Base-by-base conservation (phyloP, 2,329 filamentous ascomycete genomes). In the Penicillium occitanis region DNA sequence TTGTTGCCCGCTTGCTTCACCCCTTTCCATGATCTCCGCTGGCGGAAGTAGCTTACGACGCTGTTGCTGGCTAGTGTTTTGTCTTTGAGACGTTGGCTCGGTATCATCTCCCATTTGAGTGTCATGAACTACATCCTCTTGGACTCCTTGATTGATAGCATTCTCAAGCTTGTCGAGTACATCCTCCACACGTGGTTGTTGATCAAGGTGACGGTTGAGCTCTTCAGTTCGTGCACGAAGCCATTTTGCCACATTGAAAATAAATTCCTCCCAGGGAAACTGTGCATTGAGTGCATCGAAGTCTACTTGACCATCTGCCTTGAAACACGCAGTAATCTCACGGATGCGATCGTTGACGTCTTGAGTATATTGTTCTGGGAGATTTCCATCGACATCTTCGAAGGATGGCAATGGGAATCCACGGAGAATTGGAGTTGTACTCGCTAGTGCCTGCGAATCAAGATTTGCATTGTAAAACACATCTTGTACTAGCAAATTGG, bases 251-350 rank as follows among this genome's bases (percentile, higher is more conserved):
- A 82, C 72, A 8, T 78, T 73, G 0, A 81, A 68, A 5, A 84
- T 71, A 62, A 87, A 85, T 2, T 74, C 70, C 0, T 77, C 70
- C 85, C 85, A 88, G 2, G 80, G 77, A 70, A 83, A 89, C 1
- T 71, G 68, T 1, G 73, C 71, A 42, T 79, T 77, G 5, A 89
- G 69, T 0, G 70, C 72, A 2, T 80, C 78, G 30, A 85, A 72
- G 50, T 84, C 80, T 14, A 82, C 73, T 2, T 72, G 61, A 1
- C 76, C 75, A 44, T 78, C 71, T 2, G 75, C 70, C n/a, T 76
- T 73, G 3, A 83, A 78, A 25, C 69, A 71, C 1, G 68, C 50
- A 19, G 73, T 71, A 37, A 86, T 79, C 2, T 75, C 70, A 0
- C 75, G 67, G 19, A 82, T 71, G 1, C 80, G 79, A 17, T 78